A percentile compares a stretch with the other conserved stretches of the same genome.
Evolutionary conservation across 345 rosid genomes (phyloP).

Genomic region (Ceriops zippeliana): DNA sequence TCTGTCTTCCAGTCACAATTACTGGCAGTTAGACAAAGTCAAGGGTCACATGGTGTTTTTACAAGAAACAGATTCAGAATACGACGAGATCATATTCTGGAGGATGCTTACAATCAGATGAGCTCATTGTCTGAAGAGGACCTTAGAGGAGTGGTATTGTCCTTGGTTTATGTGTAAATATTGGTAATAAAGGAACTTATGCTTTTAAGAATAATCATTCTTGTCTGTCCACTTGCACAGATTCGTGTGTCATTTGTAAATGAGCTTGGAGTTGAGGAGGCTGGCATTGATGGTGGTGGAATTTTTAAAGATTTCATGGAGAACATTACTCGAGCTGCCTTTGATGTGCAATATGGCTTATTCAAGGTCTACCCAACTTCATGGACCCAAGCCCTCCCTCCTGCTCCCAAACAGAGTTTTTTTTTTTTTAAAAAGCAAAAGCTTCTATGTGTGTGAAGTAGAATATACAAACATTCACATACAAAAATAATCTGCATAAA

Average conservation of each 20-base stretch:
- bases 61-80: conserved; percentile 86
- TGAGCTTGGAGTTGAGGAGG: conserved; percentile 99
- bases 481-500: too few species aligned
- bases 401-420: too few species aligned
- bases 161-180: conserved; percentile 11
- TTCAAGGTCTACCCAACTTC: conserved; percentile 61
- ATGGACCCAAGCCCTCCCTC: neutral
- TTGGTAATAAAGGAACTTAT: conserved; percentile 10
- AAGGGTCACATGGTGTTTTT: conserved; percentile 70
- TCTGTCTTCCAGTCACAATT: conserved; percentile 61
- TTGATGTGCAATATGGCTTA: conserved; percentile 94
- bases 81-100: conserved; percentile 87
- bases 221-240: conserved; percentile 47
- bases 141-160: conserved; percentile 79
- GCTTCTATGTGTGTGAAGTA: too few species aligned
- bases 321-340: conserved; percentile 93
- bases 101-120: conserved; percentile 98
- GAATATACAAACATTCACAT: too few species aligned
- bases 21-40: conserved; percentile 60
- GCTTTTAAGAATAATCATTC: conserved; percentile 13
- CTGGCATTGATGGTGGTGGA: conserved; percentile 99
- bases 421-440: too few species aligned
- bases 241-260: conserved; percentile 93
- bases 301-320: conserved; percentile 99
- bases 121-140: conserved; percentile 90